Evolutionary conservation across 805 yeast species (phyloP).

Genomic region (Komagataella pseudopastoris): DNA sequence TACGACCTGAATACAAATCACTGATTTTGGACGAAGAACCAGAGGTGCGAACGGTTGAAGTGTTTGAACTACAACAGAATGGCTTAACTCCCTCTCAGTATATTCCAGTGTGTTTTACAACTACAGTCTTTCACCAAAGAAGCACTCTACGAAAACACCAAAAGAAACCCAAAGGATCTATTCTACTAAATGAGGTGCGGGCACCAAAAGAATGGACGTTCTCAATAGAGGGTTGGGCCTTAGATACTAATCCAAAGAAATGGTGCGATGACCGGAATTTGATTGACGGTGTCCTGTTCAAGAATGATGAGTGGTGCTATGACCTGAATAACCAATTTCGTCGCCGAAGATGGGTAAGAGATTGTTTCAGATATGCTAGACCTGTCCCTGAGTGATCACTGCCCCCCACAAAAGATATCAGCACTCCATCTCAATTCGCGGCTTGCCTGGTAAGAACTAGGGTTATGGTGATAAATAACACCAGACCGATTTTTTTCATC

Average conservation of each 20-base stretch:
- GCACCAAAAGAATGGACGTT: conserved; percentile 73
- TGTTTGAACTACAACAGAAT: conserved; percentile 62
- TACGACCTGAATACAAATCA: conserved; percentile 18
- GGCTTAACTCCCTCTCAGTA: conserved; percentile 49
- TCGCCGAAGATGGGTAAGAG: conserved; percentile 42
- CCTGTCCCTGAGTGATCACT: not conserved
- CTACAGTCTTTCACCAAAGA: conserved; percentile 35
- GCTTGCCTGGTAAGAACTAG: conserved; percentile 29
- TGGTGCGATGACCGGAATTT: conserved; percentile 41
- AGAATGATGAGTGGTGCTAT: conserved; percentile 37
- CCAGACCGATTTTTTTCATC: not conserved
- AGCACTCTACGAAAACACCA: conserved; percentile 31
- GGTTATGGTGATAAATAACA: conserved; percentile 22
- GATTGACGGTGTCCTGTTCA: conserved; percentile 14
- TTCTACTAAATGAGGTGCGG: conserved; percentile 34
- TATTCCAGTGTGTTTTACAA: conserved; percentile 46
- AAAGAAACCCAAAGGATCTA: conserved; percentile 54
- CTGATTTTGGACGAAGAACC: conserved; percentile 64
- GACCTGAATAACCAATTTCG: conserved; percentile 36
- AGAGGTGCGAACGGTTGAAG: conserved; percentile 48
- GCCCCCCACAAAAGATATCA: not conserved
- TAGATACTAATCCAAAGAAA: conserved; percentile 36
- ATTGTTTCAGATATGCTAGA: conserved; percentile 33
- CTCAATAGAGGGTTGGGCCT: conserved; percentile 49
- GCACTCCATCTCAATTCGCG: conserved; percentile 1